These are phyloP conservation scores for Aspergillus uvarum DNA, from an alignment of 2,329 filamentous ascomycete species.

Conservation along the genomic window DNA sequence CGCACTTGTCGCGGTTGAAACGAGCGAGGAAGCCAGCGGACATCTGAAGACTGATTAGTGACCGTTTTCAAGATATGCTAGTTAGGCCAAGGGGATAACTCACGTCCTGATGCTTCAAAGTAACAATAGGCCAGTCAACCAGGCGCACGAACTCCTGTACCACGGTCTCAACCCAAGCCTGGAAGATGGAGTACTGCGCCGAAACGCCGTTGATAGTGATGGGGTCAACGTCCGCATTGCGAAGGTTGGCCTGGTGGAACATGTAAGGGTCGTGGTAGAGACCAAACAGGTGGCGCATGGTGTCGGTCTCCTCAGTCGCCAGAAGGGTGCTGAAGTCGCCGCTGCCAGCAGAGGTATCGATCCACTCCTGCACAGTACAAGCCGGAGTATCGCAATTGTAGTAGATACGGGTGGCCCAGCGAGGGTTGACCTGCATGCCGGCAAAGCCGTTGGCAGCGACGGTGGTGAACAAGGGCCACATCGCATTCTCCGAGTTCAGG, in stretches of 20 bases:
- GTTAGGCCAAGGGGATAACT: neutral
- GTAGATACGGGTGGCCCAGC: conserved; percentile 63
- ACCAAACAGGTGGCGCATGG: conserved; percentile 57
- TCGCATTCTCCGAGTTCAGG: conserved; percentile 52
- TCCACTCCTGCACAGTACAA: conserved; percentile 62
- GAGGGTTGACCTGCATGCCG: conserved; percentile 58
- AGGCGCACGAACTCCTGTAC: conserved; percentile 56
- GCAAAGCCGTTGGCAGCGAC: conserved; percentile 54
- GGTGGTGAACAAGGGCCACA: conserved; percentile 58
- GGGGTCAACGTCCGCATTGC: conserved; percentile 49
- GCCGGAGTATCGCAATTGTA: conserved; percentile 61
- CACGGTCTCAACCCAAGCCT: conserved; percentile 58
- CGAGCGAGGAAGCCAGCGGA: conserved; percentile 54
- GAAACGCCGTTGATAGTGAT: conserved; percentile 52
- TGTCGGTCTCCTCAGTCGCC: conserved; percentile 51
- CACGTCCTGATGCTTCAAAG: conserved; percentile 58
- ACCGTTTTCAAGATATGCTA: neutral
- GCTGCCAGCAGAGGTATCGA: conserved; percentile 56
- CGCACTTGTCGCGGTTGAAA: conserved; percentile 54
- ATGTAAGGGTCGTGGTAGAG: conserved; percentile 59
- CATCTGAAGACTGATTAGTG: conserved; percentile 30
- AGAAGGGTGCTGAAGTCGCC: conserved; percentile 56
- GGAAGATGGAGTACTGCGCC: conserved; percentile 53
- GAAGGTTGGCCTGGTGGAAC: conserved; percentile 65
- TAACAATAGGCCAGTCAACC: conserved; percentile 55